These are phyloP conservation scores for Candida glucosophila DNA, from an alignment of 1,139 yeast genomes.

Conservation along the genomic window DNA sequence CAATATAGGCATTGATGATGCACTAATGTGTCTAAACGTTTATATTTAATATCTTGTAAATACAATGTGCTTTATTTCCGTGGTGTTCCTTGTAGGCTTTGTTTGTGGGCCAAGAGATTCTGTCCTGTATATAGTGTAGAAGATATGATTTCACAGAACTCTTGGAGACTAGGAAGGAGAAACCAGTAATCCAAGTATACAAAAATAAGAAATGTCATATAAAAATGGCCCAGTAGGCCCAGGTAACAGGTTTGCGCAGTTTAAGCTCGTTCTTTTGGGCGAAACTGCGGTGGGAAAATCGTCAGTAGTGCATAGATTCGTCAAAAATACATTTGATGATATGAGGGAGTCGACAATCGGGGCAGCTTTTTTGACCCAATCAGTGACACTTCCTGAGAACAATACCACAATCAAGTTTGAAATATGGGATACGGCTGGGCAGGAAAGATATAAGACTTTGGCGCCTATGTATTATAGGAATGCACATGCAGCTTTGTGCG, in stretches of 20 bases:
- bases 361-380: constrained; percentile 93
- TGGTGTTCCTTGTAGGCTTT: no score
- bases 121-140: constrained; percentile 1
- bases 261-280: constrained; percentile 37
- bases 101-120: no score
- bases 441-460: constrained; percentile 37
- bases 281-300: constrained; percentile 45
- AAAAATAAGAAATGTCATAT: constrained; percentile 4
- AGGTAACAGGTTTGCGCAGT: constrained; percentile 25
- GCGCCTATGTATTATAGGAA: constrained; percentile 44
- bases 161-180: no score
- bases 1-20: no score
- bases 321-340: constrained; percentile 80
- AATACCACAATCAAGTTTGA: constrained; percentile 34
- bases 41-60: constrained; percentile 1
- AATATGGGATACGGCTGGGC: constrained; percentile 47
- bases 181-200: not conserved
- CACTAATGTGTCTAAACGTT: no score
- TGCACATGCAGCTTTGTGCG: constrained; percentile 33
- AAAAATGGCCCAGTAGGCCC: constrained; percentile 3
- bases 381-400: constrained; percentile 42
- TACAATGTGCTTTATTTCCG: not conserved
- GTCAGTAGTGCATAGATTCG: constrained; percentile 38
- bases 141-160: no score
- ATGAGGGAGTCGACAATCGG: constrained; percentile 94